Evolutionary conservation across 805 yeast genomes (phyloP).

Genomic region (Kluyveromyces aestuarii): DNA sequence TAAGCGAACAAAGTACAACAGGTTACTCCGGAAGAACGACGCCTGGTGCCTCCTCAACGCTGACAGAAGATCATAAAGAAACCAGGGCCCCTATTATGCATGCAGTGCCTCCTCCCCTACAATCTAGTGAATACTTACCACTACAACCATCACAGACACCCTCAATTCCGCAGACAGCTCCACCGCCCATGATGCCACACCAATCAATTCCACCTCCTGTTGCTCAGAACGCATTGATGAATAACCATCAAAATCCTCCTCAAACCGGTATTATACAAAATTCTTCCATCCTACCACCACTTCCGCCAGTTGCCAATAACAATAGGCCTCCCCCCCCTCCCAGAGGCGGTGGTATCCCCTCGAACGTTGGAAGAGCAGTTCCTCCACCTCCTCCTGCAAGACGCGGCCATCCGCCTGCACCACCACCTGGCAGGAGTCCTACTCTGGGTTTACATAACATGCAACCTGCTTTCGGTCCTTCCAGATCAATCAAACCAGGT

Average conservation of each 20-base stretch:
- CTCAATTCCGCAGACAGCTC: neutral
- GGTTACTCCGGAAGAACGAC: neutral
- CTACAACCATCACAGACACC: neutral
- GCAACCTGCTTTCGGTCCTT: neutral
- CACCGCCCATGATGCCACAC: neutral
- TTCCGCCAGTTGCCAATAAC: neutral
- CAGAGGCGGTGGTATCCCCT: neutral
- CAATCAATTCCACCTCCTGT: neutral
- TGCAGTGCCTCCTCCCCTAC: neutral
- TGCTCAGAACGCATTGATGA: neutral
- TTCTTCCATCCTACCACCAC: neutral
- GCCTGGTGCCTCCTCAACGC: neutral
- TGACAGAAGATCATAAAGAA: neutral
- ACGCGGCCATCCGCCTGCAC: neutral
- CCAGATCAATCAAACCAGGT: neutral
- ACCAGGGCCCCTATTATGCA: neutral
- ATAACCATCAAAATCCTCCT: neutral
- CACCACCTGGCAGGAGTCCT: neutral
- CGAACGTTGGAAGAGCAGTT: neutral
- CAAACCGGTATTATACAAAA: too few species aligned
- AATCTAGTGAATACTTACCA: neutral
- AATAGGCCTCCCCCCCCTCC: neutral
- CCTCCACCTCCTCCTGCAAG: constrained; percentile 5
- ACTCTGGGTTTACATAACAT: neutral
- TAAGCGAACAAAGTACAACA: neutral